Conservation (phyloP, 192 early-diverging fungal species). For the Coemansia guatemalensis region DNA sequence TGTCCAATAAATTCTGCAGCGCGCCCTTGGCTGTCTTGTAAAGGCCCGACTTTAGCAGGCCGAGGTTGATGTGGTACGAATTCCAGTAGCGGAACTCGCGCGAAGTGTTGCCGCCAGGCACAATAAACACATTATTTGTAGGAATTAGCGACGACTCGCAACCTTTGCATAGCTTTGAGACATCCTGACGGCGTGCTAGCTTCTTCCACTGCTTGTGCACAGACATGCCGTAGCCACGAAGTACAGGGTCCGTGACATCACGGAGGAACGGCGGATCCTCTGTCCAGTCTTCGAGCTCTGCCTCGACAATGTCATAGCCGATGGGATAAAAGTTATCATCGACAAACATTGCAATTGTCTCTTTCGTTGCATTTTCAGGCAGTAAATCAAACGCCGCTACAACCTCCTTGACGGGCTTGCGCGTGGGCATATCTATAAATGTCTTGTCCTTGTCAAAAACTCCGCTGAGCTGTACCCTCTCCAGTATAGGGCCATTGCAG, state of each 20-base stretch:
- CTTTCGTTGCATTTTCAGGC: conserved; percentile 28
- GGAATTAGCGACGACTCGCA: conserved; percentile 59
- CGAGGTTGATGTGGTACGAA: conserved; percentile 64
- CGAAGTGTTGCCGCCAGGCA: conserved; percentile 61
- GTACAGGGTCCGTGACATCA: conserved; percentile 52
- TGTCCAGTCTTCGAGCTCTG: conserved; percentile 54
- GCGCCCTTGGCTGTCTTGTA: conserved; percentile 58
- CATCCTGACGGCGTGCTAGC: conserved; percentile 56
- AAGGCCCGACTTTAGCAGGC: conserved; percentile 59
- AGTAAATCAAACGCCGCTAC: conserved; percentile 54
- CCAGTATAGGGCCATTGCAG: conserved; percentile 62
- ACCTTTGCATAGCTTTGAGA: conserved; percentile 53
- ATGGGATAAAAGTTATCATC: conserved; percentile 58
- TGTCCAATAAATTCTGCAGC: conserved; percentile 65
- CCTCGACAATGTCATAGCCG: conserved; percentile 56
- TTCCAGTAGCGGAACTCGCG: conserved; percentile 78
- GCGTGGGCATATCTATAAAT: conserved; percentile 70
- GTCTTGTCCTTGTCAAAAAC: conserved; percentile 70
- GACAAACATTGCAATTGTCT: conserved; percentile 57
- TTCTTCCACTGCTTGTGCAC: conserved; percentile 67
- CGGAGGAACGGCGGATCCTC: conserved; percentile 54
- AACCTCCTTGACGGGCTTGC: conserved; percentile 56
- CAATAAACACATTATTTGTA: conserved; percentile 59
- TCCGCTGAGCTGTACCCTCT: conserved; percentile 57
- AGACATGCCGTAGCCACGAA: conserved; percentile 55